phyloP scores from a whole-genome alignment of 495 filamentous ascomycete genomes.

The Amorphotheca resinae region DNA sequence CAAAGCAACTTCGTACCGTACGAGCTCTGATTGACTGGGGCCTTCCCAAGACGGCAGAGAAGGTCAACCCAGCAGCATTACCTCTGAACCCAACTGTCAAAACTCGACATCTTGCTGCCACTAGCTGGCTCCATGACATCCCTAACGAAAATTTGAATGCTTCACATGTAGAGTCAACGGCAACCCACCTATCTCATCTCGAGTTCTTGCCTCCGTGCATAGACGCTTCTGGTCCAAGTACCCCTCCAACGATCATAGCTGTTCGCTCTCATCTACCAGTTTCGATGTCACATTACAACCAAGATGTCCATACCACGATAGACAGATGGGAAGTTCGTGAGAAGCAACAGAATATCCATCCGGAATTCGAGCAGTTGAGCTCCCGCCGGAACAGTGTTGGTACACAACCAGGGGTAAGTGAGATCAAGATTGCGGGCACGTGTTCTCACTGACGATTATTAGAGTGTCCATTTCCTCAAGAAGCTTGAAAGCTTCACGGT shows the following conservation, averaged over 20 bases:
- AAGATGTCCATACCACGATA: conserved; percentile 53
- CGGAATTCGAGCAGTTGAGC: conserved; percentile 62
- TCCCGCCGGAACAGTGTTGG: conserved; percentile 44
- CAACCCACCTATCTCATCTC: conserved; percentile 49
- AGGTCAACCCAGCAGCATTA: conserved; percentile 22
- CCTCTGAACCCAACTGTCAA: conserved; percentile 29
- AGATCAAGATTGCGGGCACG: neutral
- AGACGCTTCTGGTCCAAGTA: conserved; percentile 33
- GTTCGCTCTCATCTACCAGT: conserved; percentile 52
- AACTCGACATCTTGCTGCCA: conserved; percentile 37
- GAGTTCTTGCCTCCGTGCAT: conserved; percentile 51
- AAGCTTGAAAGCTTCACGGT: conserved; percentile 51
- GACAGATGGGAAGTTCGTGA: conserved; percentile 62
- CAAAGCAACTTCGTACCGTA: conserved; percentile 53
- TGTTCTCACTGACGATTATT: conserved; percentile 8
- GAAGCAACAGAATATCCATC: conserved; percentile 46
- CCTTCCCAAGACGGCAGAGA: conserved; percentile 29
- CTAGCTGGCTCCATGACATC: conserved; percentile 33
- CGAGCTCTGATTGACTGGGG: conserved; percentile 46
- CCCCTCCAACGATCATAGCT: conserved; percentile 52
- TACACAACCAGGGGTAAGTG: conserved; percentile 3
- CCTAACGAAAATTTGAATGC: conserved; percentile 20
- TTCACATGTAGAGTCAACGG: conserved; percentile 37
- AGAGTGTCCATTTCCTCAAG: conserved; percentile 50
- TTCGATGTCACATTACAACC: conserved; percentile 40